Conservation (phyloP, 2,329 filamentous ascomycete genomes). For the Aspergillus sp. region DNA sequence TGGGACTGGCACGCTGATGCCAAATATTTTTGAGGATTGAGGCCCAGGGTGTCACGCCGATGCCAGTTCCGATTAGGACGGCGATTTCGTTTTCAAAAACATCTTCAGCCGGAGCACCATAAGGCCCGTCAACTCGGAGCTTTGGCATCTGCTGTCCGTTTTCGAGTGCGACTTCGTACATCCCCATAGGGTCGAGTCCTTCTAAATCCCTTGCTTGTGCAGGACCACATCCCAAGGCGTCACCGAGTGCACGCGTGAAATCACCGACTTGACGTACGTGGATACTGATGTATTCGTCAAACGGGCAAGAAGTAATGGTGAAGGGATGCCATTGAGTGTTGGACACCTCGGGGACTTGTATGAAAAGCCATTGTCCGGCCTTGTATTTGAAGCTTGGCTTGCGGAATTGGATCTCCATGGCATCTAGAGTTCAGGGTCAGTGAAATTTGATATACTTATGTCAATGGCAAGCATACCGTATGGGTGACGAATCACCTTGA, state of each 20-base stretch:
- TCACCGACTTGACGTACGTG: conserved; percentile 97
- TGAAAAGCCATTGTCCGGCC: conserved; percentile 95
- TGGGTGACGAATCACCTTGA: conserved; percentile 90
- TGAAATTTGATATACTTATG: not conserved
- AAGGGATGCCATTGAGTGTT: conserved; percentile 97
- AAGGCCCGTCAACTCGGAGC: conserved; percentile 90
- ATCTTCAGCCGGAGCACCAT: conserved; percentile 94
- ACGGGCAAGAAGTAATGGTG: conserved; percentile 97
- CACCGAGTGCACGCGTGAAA: conserved; percentile 90
- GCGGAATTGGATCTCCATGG: conserved; percentile 93
- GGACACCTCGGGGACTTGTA: conserved; percentile 88
- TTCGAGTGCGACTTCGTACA: conserved; percentile 95
- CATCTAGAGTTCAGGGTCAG: conserved; percentile 56
- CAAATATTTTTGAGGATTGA: conserved; percentile 96
- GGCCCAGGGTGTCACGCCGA: conserved; percentile 83
- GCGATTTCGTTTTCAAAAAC: conserved; percentile 91
- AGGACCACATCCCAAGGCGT: conserved; percentile 86
- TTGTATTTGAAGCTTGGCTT: conserved; percentile 99
- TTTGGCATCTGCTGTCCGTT: conserved; percentile 90
- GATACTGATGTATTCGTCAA: conserved; percentile 89
- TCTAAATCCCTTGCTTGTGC: conserved; percentile 90
- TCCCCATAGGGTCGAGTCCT: conserved; percentile 84
- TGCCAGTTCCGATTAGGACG: conserved; percentile 77
- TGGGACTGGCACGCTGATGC: conserved; percentile 87
- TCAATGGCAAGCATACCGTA: conserved; percentile 64